Evolutionary conservation across 257 asterid species (phyloP).

Genomic region (Voacanga thouarsii): DNA sequence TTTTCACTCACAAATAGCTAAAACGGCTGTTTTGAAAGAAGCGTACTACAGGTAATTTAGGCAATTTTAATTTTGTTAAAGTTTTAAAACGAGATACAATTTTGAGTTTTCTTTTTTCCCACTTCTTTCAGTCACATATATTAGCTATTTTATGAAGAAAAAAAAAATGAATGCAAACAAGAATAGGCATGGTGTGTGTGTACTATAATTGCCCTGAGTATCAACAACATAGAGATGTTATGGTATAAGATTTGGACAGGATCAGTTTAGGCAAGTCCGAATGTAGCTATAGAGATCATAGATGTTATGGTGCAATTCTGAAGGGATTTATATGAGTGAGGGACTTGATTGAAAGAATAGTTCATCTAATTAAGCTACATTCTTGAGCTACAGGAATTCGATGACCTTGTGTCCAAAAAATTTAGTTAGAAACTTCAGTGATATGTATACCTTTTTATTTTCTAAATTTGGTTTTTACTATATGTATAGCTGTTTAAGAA

Average conservation of each 20-base stretch:
- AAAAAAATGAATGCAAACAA: no score
- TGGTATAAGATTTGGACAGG: background rate
- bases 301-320: background rate
- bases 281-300: background rate
- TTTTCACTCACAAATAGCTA: background rate
- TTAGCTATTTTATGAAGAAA: background rate
- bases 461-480: background rate
- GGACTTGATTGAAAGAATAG: background rate
- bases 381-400: background rate
- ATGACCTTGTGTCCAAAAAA: background rate
- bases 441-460: background rate
- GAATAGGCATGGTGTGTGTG: no score
- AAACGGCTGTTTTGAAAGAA: background rate
- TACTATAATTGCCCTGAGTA: background rate
- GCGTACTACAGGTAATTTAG: background rate
- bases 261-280: background rate
- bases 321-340: background rate
- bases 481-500: no score
- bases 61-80: background rate
- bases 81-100: background rate
- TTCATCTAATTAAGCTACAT: background rate
- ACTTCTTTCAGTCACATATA: background rate
- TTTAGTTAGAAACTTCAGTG: background rate
- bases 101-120: background rate
- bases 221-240: background rate